Evolutionary conservation across 331 rosid species (phyloP).

Genomic region (Saraca asoca): DNA sequence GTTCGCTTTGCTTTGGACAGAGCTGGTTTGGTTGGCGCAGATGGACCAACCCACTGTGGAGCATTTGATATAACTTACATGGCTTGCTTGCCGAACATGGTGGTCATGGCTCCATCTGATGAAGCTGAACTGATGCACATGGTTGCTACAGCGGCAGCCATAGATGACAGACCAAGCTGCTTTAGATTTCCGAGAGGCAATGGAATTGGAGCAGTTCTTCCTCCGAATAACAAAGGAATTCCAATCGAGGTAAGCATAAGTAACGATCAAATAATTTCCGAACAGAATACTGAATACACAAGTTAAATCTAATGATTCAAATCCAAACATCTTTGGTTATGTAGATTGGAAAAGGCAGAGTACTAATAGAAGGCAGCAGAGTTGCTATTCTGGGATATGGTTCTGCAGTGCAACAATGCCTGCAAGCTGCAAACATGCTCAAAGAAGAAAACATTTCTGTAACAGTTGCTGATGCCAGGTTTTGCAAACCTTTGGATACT

Average conservation of each 20-base stretch:
- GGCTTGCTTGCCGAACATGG: slow-evolving; percentile 93
- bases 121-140: slow-evolving; percentile 85
- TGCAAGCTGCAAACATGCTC: slow-evolving; percentile 60
- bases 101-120: slow-evolving; percentile 85
- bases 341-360: slow-evolving; percentile 79
- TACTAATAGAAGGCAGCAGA: slow-evolving; percentile 61
- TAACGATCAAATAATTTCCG: neutral
- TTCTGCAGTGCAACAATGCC: slow-evolving; percentile 62
- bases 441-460: slow-evolving; percentile 45
- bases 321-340: neutral
- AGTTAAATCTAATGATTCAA: slow-evolving; percentile 1
- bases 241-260: slow-evolving; percentile 61
- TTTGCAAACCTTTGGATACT: slow-evolving; percentile 79
- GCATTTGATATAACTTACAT: slow-evolving; percentile 79
- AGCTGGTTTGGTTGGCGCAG: slow-evolving; percentile 83
- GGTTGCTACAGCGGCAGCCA: slow-evolving; percentile 77
- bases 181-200: slow-evolving; percentile 79
- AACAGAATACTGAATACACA: neutral
- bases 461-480: slow-evolving; percentile 82
- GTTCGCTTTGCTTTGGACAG: slow-evolving; percentile 79
- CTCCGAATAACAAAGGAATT: slow-evolving; percentile 59
- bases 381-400: slow-evolving; percentile 80
- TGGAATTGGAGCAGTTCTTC: slow-evolving; percentile 65
- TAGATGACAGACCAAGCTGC: slow-evolving; percentile 88
- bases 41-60: slow-evolving; percentile 87